Evolutionary conservation across 2,329 filamentous ascomycete genomes (phyloP).

Genomic region (Fusarium sp.): DNA sequence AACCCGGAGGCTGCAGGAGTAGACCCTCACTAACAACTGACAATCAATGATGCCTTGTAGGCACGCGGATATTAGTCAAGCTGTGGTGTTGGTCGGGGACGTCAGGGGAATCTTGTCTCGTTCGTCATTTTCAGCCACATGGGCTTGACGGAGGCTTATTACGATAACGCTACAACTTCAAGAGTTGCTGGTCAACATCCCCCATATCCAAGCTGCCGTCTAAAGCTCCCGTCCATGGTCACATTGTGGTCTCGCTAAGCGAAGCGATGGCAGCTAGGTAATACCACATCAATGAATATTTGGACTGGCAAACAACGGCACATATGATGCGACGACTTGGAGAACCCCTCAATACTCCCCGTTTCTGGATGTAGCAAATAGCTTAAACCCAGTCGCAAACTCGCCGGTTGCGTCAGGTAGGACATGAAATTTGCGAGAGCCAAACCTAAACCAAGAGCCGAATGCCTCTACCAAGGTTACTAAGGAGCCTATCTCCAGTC

Average conservation of each 20-base stretch:
- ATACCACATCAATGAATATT: background rate
- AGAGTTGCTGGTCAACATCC: background rate
- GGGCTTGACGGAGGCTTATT: background rate
- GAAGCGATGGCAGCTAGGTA: background rate
- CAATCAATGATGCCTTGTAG: background rate
- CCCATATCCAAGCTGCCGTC: background rate
- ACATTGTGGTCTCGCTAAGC: background rate
- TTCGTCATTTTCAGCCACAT: background rate
- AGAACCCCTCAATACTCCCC: background rate
- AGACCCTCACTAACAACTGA: conserved; percentile 12
- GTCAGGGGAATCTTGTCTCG: background rate
- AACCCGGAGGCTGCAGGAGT: conserved; percentile 25
- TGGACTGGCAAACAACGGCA: background rate
- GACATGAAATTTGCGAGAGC: background rate
- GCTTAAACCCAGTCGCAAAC: background rate
- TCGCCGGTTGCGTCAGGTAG: background rate
- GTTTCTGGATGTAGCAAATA: background rate
- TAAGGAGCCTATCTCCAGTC: background rate
- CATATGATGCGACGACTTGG: background rate
- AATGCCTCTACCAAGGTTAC: background rate
- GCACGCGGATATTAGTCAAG: background rate
- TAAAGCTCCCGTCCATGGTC: background rate
- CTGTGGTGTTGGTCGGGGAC: background rate
- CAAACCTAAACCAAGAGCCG: background rate
- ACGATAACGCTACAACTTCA: background rate